Evolutionary conservation across 129 eudicot species (phyloP).

Genomic region (Ambrosia trifida): DNA sequence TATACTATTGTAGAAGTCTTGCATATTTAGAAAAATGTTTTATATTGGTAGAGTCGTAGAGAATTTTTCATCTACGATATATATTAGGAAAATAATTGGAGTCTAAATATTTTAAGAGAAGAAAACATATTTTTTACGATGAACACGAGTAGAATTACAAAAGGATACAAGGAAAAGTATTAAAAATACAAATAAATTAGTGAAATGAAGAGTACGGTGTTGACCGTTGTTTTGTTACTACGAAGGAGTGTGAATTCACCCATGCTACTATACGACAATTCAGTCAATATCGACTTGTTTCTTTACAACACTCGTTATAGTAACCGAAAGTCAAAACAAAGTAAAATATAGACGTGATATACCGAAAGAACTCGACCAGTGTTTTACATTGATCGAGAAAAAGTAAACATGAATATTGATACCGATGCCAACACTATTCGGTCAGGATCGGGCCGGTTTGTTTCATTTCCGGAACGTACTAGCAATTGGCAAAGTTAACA

Average conservation of each 20-base stretch:
- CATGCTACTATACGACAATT: too few relatives aligned
- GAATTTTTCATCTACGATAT: not conserved
- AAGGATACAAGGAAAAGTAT: not conserved
- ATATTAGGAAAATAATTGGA: not conserved
- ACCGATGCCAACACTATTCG: too few relatives aligned
- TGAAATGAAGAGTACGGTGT: not conserved
- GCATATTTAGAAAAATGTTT: not conserved
- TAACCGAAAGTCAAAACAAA: too few relatives aligned
- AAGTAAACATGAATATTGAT: too few relatives aligned
- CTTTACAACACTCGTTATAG: too few relatives aligned
- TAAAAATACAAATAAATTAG: not conserved
- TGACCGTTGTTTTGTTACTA: constrained; percentile 24
- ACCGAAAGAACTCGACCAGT: too few relatives aligned
- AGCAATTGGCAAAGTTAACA: too few relatives aligned
- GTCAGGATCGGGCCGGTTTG: too few relatives aligned
- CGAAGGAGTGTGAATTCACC: not conserved
- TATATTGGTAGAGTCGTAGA: not conserved
- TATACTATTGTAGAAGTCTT: not conserved
- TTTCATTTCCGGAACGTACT: too few relatives aligned
- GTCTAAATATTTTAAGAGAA: not conserved
- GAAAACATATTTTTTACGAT: not conserved
- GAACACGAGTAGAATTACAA: constrained; percentile 2
- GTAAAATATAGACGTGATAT: too few relatives aligned
- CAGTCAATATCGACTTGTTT: too few relatives aligned
- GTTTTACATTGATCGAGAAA: too few relatives aligned